These are phyloP conservation scores for Paxillus rubicundulus DNA, from an alignment of 768 basidiomycete species.

Conservation along the genomic window DNA sequence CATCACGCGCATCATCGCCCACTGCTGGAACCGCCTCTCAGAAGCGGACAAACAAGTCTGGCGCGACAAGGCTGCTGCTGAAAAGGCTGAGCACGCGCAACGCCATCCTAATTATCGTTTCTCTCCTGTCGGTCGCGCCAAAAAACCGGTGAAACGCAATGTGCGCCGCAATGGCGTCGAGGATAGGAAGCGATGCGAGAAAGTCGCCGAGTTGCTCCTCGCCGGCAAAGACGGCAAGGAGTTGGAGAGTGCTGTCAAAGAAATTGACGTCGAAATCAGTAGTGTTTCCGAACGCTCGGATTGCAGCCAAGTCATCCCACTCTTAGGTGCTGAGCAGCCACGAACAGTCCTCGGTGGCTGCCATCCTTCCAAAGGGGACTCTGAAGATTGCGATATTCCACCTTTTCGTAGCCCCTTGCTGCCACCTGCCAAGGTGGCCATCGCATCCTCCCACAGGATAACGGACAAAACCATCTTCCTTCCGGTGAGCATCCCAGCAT, in stretches of 20 bases:
- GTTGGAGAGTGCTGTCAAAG: conserved; percentile 42
- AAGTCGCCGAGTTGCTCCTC: conserved; percentile 49
- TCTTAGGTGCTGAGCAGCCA: not conserved
- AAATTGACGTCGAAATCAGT: conserved; percentile 23
- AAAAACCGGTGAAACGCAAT: conserved; percentile 47
- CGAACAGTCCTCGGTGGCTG: not conserved
- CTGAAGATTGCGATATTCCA: conserved; percentile 9
- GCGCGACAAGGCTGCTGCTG: conserved; percentile 48
- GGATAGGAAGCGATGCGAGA: conserved; percentile 48
- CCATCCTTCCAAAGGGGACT: not conserved
- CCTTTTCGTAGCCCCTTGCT: conserved; percentile 32
- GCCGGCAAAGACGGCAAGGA: conserved; percentile 50
- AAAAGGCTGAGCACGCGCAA: conserved; percentile 47
- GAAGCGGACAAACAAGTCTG: conserved; percentile 50
- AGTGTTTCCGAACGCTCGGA: not conserved
- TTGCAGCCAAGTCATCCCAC: not conserved
- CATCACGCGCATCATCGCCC: conserved; percentile 54
- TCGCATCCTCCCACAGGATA: not conserved
- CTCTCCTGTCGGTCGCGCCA: conserved; percentile 42
- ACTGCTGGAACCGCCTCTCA: conserved; percentile 53
- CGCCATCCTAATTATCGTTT: conserved; percentile 58
- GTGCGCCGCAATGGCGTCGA: conserved; percentile 49
- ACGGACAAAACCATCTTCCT: not conserved
- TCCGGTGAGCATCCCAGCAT: conserved; percentile 11
- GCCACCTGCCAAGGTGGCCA: conserved; percentile 18